Base-by-base conservation (phyloP, 1,284 basidiomycete genomes). In the Fomitopsis pinicola region DNA sequence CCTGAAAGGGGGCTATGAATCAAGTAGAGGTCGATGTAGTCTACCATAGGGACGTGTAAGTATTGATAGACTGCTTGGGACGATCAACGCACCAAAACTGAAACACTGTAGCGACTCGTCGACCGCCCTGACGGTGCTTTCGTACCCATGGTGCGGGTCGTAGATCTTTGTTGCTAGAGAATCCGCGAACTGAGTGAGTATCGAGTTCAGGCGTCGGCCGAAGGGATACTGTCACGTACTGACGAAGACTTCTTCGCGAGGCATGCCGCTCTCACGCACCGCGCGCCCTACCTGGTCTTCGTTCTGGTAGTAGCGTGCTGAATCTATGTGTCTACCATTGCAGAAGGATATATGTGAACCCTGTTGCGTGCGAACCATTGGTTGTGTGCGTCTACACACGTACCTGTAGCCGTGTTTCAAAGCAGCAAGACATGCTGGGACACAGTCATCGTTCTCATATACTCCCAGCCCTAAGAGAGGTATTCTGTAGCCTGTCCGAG, bases 381-480 rank as follows among this genome's bases (percentile, higher is more conserved):
- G 30, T 33, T 62, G 57, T 38, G 60, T 33, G 40, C 4, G 36
- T 59, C 5, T 57, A 30, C 19, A 42, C n/a, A 64, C 73, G 60
- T 62, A 87, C 89, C 84, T 82, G 71, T 94, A 95, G 4, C 92
- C 93, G n/a, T 78, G 81, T 63, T 82, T 80, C 64, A 95, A 74
- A 1, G 92, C 92, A 50, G 86, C 82, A 26, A 86, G 71, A n/a
- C 87, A 83, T 10, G 88, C 86, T 0, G 81, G 71, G 36, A 77
- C 79, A 28, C 85, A 73, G 56, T 84, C 81, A 64, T 84, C 79
- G 76, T 89, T 89, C 68, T 88, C 83, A 69, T 89, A 95, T 12
- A 94, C 89, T 15, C 93, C 93, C 59, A 94, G 87, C 1, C 93
- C 93, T 0, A 95, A 79, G n/a, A 84, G 73, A 46, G 92, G 92